Conservation (phyloP, 805 yeast genomes). For the Candida pini region DNA sequence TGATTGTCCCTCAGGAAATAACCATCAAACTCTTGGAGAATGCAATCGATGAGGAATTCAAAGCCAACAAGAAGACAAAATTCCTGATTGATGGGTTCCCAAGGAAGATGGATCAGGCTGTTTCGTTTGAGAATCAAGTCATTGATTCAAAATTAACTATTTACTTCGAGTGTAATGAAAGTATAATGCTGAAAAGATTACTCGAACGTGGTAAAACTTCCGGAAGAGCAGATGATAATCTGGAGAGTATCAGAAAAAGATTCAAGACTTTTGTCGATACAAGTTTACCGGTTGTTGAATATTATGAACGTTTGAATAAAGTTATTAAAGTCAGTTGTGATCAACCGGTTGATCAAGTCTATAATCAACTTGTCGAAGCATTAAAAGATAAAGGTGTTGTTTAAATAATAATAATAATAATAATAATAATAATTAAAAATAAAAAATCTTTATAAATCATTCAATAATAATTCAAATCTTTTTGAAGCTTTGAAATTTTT, state of each 20-base stretch:
- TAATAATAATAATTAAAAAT: too few species aligned
- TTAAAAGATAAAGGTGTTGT: conserved; percentile 41
- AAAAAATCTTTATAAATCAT: not conserved
- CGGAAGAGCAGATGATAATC: conserved; percentile 91
- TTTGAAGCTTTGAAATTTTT: not conserved
- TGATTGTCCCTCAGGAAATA: conserved; percentile 89
- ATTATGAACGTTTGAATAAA: conserved; percentile 64
- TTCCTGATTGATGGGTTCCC: conserved; percentile 96
- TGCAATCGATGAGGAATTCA: conserved; percentile 57
- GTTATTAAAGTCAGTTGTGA: conserved; percentile 80
- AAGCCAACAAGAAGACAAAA: conserved; percentile 43
- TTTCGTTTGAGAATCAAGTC: conserved; percentile 77
- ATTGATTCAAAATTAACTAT: conserved; percentile 67
- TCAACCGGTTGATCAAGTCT: conserved; percentile 75
- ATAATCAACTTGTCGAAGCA: conserved; percentile 59
- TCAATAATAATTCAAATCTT: not conserved
- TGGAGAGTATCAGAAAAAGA: conserved; percentile 85
- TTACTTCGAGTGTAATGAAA: conserved; percentile 78
- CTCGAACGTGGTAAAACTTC: conserved; percentile 90
- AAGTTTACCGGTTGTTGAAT: conserved; percentile 88
- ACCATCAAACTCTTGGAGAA: conserved; percentile 78
- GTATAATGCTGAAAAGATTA: conserved; percentile 77
- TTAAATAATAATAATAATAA: conserved; percentile 10
- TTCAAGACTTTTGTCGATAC: conserved; percentile 83
- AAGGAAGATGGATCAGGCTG: conserved; percentile 96